These are phyloP conservation scores for Zygnema circumcarinatum DNA, from an alignment of 139 green algal genomes.

Conservation along the genomic window DNA sequence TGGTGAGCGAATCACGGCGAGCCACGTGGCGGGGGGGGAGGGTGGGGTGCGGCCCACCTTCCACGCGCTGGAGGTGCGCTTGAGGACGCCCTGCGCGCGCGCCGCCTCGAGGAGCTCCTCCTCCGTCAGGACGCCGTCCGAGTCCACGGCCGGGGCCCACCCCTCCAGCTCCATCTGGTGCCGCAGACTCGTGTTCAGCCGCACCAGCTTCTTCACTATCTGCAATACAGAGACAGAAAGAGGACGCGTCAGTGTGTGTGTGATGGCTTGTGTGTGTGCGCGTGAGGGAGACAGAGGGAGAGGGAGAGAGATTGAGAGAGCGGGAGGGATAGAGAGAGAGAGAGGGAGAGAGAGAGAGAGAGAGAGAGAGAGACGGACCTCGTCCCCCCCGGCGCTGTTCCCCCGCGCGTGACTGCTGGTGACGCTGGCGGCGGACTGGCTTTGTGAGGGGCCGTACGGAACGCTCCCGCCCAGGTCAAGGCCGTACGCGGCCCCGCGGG, in stretches of 20 bases:
- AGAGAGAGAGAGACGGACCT: neutral
- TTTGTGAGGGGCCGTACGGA: neutral
- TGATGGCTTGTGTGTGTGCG: too few relatives aligned
- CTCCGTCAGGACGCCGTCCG: slow-evolving; percentile 11
- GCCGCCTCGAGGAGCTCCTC: slow-evolving; percentile 11
- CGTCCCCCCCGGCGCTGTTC: neutral
- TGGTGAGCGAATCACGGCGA: too few relatives aligned
- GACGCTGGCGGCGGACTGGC: neutral
- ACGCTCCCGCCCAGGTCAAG: neutral
- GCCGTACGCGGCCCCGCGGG: neutral
- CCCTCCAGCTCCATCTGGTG: neutral
- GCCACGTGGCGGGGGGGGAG: too few relatives aligned
- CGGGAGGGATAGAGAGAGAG: too few relatives aligned
- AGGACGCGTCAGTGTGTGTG: too few relatives aligned
- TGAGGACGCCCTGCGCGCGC: neutral
- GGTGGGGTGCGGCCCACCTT: slow-evolving; percentile 5
- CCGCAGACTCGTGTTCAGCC: slow-evolving; percentile 1
- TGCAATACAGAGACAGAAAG: neutral
- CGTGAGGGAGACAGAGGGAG: too few relatives aligned
- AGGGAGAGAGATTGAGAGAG: too few relatives aligned
- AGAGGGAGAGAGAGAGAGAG: neutral
- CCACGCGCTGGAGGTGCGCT: neutral
- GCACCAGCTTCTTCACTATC: slow-evolving; percentile 26
- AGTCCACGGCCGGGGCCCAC: neutral
- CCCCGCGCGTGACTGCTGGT: neutral